Conservation (phyloP, 768 basidiomycete species). For the Suillus weaverae region DNA sequence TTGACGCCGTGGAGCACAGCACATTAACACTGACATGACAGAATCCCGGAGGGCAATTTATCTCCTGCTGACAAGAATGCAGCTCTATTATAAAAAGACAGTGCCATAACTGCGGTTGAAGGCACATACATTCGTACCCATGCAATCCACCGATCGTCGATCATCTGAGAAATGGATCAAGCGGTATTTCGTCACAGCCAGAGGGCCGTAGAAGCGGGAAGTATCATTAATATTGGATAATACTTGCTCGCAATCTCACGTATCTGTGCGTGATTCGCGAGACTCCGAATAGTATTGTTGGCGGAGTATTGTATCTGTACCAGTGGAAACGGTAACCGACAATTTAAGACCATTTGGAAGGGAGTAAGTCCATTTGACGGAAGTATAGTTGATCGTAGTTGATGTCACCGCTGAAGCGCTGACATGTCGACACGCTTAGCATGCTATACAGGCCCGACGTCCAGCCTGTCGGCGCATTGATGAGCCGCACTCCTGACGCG, state of each 20-base stretch:
- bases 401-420: too few relatives aligned
- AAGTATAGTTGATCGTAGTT: not conserved
- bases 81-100: too few relatives aligned
- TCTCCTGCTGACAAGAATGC: not conserved
- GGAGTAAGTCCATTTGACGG: not conserved
- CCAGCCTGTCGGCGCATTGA: too few relatives aligned
- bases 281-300: not conserved
- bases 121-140: not conserved
- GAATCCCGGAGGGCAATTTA: too few relatives aligned
- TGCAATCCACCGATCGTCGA: not conserved
- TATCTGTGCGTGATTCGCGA: not conserved
- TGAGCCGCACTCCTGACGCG: too few relatives aligned
- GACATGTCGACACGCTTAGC: too few relatives aligned
- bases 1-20: not conserved
- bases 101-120: not conserved
- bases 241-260: too few relatives aligned
- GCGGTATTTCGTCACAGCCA: not conserved
- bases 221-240: too few relatives aligned
- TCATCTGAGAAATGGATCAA: not conserved
- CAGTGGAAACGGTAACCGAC: not conserved
- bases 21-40: too few relatives aligned
- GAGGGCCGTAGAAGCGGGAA: too few relatives aligned
- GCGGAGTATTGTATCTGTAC: too few relatives aligned
- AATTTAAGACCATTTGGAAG: not conserved
- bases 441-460: too few relatives aligned